Evolutionary conservation across 345 rosid genomes (phyloP), one percentile per base, ranked within the genome.

Genomic region (Passiflora organensis): DNA sequence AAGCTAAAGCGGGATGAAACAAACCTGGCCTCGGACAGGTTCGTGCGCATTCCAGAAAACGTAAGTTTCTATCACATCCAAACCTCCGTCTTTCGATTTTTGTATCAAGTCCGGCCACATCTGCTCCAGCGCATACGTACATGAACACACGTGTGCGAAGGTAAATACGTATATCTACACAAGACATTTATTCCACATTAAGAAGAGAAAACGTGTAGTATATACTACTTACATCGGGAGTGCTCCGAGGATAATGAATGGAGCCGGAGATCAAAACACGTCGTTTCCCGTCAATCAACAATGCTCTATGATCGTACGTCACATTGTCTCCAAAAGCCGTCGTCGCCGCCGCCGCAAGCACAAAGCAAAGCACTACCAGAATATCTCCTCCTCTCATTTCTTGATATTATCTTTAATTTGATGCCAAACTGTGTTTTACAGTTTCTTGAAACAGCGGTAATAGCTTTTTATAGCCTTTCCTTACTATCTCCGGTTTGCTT

Each of bases 91-190:
- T 60, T 91, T 91, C 1, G 98, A 85, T 71, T 87, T 91, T 82
- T 91, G 88, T 28, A 91, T 79, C 25, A 91, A 89, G 74, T 73
- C 96, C 22, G 91, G 85, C 96, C 98, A 91, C 98, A 91, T 91
- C 98, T 91, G 68, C 62, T 19, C n/a, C 13, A 25, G 20, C 18
- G 34, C n/a, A 58, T 64, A 28, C 34, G 34, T 28, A 28, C 8
- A 28, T 28, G 34, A 28, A 28, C 8, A 28, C 34, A 28, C 34
- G 8, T 8, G 8, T 8, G 8, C 34, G 34, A 2, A 8, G 3
- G 8, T 28, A 28, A 2, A 28, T 28, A 28, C 34, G 34, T 2
- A 39, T 16, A 24, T 10, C 19, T 1, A 41, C 21, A 62, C n/a
- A n/a, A n/a, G n/a, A n/a, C n/a, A n/a, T n/a, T n/a, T n/a, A n/a